Evolutionary conservation across 1,284 basidiomycete genomes (phyloP), one percentile per base, ranked within the genome.

Genomic region (Trichosporon faecale): DNA sequence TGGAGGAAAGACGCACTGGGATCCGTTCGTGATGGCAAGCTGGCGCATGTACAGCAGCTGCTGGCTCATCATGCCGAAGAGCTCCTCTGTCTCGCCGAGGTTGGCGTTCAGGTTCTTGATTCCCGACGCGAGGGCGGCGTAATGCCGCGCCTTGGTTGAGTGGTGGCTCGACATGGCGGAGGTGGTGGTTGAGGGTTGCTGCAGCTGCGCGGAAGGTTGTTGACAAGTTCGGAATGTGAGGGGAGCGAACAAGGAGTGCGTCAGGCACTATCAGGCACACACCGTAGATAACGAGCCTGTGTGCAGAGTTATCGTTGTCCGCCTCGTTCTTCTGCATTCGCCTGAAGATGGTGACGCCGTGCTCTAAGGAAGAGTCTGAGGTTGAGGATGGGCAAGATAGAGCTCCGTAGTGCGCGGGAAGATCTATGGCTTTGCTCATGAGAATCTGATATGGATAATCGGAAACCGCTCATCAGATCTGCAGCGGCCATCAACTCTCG

Each of bases 1-100:
- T 18, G n/a, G 40, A n/a, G 33, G 11, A n/a, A 11, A n/a, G n/a
- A 79, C 82, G 76, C 72, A 84, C 83, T 83, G 81, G 49, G 83
- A 73, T 27, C 77, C 83, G 70, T 78, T 78, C 60, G 76, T 73
- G 0, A 77, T 75, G 9, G 81, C 82, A 11, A 84, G 71, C 55
- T 75, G 76, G 49, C 74, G 72, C 78, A 81, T 83, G 14, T 75
- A 72, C n/a, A 77, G 69, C 55, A 83, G 68, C 33, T 79, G 79
- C 27, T 77, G 74, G 1, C 77, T 69, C 76, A 84, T 76, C 29
- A 69, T 44, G 21, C 72, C 77, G 66, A 83, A 72, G 49, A 80
- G 78, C 11, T 64, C 67, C 65, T 84, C 81, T 0, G 78, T 80
- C 64, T 81, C 79, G 35, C 68, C 71, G 52, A 84, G 77, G 55